Percentiles rank a stretch among this genome's conserved stretches.
phyloP scores from a whole-genome alignment of 345 rosid species.

The Aegle marmelos region DNA sequence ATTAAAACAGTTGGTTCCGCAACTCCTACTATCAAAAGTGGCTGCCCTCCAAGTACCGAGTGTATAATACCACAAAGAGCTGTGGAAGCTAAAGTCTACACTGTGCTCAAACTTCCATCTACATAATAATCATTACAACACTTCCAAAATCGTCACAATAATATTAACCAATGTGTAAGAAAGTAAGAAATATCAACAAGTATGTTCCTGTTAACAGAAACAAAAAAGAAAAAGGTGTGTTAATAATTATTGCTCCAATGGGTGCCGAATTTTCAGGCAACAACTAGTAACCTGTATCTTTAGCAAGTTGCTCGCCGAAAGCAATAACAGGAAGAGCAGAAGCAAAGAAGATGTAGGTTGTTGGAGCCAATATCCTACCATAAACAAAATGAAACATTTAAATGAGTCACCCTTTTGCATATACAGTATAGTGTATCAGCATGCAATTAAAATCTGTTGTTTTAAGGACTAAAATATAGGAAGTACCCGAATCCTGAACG shows the following conservation, averaged over 20 bases:
- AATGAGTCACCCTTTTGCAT: neutral
- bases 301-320: conserved; percentile 77
- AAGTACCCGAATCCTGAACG: conserved; percentile 53
- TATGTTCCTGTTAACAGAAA: too few relatives aligned
- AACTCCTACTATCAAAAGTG: conserved; percentile 74
- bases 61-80: conserved; percentile 79
- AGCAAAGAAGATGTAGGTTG: conserved; percentile 76
- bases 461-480: neutral
- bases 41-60: conserved; percentile 83
- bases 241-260: too few relatives aligned
- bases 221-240: too few relatives aligned
- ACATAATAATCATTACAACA: neutral
- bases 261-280: neutral
- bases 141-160: neutral
- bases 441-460: neutral
- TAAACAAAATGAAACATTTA: neutral
- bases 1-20: conserved; percentile 86
- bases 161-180: too few relatives aligned
- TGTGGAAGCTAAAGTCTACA: conserved; percentile 69
- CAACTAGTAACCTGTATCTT: conserved; percentile 52
- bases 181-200: too few relatives aligned
- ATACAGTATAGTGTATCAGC: neutral
- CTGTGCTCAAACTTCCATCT: conserved; percentile 80
- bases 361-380: conserved; percentile 72
- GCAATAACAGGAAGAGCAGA: conserved; percentile 87